Conservation (phyloP, 2,329 filamentous ascomycete genomes). For the Botryotinia calthae region DNA sequence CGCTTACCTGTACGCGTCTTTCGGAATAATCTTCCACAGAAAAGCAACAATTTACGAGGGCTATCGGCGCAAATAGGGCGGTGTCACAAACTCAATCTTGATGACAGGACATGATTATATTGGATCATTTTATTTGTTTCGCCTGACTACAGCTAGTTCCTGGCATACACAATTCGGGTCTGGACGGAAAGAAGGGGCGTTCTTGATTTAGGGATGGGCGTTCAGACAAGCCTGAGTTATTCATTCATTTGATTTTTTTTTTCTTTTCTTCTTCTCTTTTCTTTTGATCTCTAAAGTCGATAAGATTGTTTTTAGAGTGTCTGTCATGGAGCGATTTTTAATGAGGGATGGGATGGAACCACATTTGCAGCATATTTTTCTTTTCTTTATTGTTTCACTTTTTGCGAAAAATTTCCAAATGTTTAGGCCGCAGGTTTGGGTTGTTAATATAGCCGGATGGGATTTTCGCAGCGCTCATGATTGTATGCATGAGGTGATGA, state of each 20-base stretch:
- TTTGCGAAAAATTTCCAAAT: background rate
- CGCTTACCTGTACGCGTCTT: background rate
- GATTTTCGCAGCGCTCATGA: background rate
- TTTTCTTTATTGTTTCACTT: background rate
- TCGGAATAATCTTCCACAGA: background rate
- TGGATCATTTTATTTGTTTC: background rate
- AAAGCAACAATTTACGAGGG: conserved; percentile 11
- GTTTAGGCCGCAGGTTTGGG: background rate
- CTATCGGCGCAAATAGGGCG: conserved; percentile 2
- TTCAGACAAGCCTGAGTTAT: conserved; percentile 6
- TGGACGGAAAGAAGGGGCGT: conserved; percentile 4
- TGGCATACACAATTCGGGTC: conserved; percentile 3
- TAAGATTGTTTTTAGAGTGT: conserved; percentile 9
- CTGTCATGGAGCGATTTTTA: conserved; percentile 5
- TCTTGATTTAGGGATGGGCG: background rate
- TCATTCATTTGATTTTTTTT: background rate
- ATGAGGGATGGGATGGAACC: background rate
- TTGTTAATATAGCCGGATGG: background rate
- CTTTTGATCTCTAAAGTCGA: background rate
- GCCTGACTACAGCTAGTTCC: background rate
- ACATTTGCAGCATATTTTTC: background rate
- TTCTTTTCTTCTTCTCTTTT: background rate
- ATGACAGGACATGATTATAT: background rate
- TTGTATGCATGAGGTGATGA: conserved; percentile 8
- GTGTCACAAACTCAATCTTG: background rate